Evolutionary conservation across 371 early-diverging fungal genomes (phyloP).

Genomic region (Rhizopus microsporus): DNA sequence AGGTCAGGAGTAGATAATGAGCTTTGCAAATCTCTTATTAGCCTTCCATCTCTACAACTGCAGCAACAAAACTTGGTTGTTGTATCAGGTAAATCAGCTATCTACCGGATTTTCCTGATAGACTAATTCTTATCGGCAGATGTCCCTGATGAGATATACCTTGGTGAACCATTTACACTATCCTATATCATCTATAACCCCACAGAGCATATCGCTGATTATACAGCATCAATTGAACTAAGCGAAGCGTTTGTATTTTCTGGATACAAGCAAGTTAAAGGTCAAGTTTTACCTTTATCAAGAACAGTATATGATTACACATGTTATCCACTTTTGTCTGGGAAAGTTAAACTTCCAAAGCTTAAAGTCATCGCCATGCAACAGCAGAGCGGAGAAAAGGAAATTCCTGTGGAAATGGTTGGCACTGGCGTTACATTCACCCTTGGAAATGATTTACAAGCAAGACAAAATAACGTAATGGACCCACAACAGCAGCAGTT

Average conservation of each 20-base stretch:
- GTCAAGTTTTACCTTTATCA: constrained; percentile 60
- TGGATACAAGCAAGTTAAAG: constrained; percentile 63
- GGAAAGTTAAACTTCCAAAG: constrained; percentile 54
- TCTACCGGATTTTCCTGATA: not conserved
- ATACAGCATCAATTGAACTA: constrained; percentile 60
- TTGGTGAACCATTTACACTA: constrained; percentile 64
- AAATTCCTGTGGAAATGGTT: constrained; percentile 35
- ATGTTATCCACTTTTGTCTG: constrained; percentile 52
- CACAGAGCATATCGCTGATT: constrained; percentile 55
- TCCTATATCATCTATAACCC: constrained; percentile 66
- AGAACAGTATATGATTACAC: constrained; percentile 37
- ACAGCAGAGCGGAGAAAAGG: constrained; percentile 38
- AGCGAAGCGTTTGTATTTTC: constrained; percentile 76
- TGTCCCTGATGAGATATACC: constrained; percentile 52
- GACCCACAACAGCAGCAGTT: not conserved
- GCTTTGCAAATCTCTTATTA: constrained; percentile 28
- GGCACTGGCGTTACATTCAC: constrained; percentile 22
- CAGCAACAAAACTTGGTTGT: constrained; percentile 31
- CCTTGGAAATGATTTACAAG: constrained; percentile 27
- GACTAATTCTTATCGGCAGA: constrained; percentile 22
- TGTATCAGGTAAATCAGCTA: constrained; percentile 34
- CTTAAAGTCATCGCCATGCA: constrained; percentile 49
- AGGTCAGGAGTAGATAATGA: constrained; percentile 26
- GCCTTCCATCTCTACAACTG: constrained; percentile 35
- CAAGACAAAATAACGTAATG: constrained; percentile 10